Conservation (phyloP, 2,329 filamentous ascomycete species). For the Aspergillus caelatus region DNA sequence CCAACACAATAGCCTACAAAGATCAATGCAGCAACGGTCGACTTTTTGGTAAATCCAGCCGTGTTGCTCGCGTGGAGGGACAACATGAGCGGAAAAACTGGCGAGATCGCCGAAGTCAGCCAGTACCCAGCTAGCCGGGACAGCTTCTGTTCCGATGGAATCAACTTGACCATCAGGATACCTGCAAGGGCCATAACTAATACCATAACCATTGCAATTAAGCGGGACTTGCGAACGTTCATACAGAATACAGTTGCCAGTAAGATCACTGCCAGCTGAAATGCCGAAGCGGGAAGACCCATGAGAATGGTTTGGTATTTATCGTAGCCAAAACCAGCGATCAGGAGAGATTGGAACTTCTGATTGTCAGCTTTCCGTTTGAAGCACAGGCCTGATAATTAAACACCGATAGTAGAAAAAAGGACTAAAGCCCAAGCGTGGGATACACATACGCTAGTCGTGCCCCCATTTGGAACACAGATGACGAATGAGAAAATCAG, state of each 20-base stretch:
- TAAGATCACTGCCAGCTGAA: slow-evolving; percentile 23
- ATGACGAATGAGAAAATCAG: slow-evolving; percentile 24
- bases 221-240: slow-evolving; percentile 20
- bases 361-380: background rate
- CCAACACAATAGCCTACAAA: slow-evolving; percentile 23
- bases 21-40: slow-evolving; percentile 18
- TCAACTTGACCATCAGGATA: slow-evolving; percentile 25
- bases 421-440: too few relatives aligned
- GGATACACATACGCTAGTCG: slow-evolving; percentile 19
- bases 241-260: slow-evolving; percentile 20
- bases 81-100: slow-evolving; percentile 23
- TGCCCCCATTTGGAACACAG: slow-evolving; percentile 22
- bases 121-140: slow-evolving; percentile 25
- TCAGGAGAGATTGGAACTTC: slow-evolving; percentile 23
- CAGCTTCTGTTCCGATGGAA: slow-evolving; percentile 16
- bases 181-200: slow-evolving; percentile 22
- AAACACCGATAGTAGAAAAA: background rate
- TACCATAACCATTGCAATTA: slow-evolving; percentile 18
- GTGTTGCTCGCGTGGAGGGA: slow-evolving; percentile 18
- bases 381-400: background rate
- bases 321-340: slow-evolving; percentile 27
- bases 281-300: slow-evolving; percentile 21
- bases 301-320: slow-evolving; percentile 27
- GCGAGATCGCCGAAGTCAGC: slow-evolving; percentile 21
- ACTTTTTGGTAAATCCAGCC: slow-evolving; percentile 24